Evolutionary conservation across 352 stramenopile species (phyloP).

Genomic region (Blastocystis sp.): DNA sequence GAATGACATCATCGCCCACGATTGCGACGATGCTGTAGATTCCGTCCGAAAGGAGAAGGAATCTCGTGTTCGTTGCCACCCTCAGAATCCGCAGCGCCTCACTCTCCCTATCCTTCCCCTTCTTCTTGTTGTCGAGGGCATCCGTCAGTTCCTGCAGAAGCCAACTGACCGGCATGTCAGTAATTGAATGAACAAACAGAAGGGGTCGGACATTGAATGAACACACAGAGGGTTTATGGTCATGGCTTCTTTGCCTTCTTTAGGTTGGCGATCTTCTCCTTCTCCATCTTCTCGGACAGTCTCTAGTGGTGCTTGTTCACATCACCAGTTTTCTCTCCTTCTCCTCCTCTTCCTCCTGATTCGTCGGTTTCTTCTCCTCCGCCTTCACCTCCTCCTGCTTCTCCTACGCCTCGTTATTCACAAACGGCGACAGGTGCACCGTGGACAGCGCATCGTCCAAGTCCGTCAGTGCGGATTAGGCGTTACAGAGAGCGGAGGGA

Average conservation of each 20-base stretch:
- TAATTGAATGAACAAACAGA: neutral
- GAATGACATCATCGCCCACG: neutral
- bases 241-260: neutral
- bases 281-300: conserved; percentile 73
- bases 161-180: neutral
- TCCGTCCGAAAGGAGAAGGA: neutral
- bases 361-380: conserved; percentile 68
- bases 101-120: neutral
- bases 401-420: conserved; percentile 81
- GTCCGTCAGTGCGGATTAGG: conserved; percentile 89
- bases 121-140: neutral
- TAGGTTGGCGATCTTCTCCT: conserved; percentile 63
- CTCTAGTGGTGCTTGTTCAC: conserved; percentile 74
- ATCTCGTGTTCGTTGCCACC: neutral
- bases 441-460: conserved; percentile 96
- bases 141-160: neutral
- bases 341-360: conserved; percentile 1
- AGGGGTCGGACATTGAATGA: neutral
- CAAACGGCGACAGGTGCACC: conserved; percentile 90
- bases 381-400: conserved; percentile 76
- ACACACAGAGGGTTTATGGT: too few relatives aligned
- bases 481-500: neutral
- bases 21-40: neutral
- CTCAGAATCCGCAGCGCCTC: neutral
- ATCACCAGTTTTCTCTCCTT: conserved; percentile 53